These are phyloP conservation scores for Apophysomyces trapeziformis DNA, from an alignment of 371 early-diverging fungal genomes.

Conservation along the genomic window DNA sequence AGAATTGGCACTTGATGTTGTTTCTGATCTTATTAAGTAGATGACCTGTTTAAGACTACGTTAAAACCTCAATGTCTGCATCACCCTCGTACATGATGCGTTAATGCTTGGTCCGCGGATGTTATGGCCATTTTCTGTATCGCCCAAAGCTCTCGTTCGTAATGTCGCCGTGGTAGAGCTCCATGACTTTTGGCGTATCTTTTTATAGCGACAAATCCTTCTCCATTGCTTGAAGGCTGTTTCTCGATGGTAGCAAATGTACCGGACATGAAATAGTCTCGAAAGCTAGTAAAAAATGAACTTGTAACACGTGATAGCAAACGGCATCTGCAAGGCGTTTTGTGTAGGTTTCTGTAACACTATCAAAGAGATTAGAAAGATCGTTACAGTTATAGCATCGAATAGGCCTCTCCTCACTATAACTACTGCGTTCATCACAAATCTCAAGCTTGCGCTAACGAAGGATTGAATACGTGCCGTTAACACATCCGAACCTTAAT, in stretches of 20 bases:
- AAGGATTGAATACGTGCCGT: too few species aligned
- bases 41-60: conserved; percentile 30
- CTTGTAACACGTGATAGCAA: too few species aligned
- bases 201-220: conserved; percentile 38
- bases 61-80: background rate
- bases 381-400: too few species aligned
- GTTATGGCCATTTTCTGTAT: conserved; percentile 26
- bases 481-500: too few species aligned
- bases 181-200: conserved; percentile 43
- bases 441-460: too few species aligned
- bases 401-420: too few species aligned
- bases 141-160: conserved; percentile 39
- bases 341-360: too few species aligned
- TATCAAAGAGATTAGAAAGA: too few species aligned
- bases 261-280: conserved; percentile 19
- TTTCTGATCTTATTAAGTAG: conserved; percentile 28
- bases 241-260: conserved; percentile 43
- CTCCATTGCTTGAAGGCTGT: conserved; percentile 4
- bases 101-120: conserved; percentile 22
- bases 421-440: too few species aligned
- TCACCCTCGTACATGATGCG: conserved; percentile 32
- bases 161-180: conserved; percentile 35
- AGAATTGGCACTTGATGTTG: conserved; percentile 18
- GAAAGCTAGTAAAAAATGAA: background rate
- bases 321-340: too few species aligned